Evolutionary conservation across 2,329 filamentous ascomycete genomes (phyloP).

Genomic region (Monosporascus ibericus): DNA sequence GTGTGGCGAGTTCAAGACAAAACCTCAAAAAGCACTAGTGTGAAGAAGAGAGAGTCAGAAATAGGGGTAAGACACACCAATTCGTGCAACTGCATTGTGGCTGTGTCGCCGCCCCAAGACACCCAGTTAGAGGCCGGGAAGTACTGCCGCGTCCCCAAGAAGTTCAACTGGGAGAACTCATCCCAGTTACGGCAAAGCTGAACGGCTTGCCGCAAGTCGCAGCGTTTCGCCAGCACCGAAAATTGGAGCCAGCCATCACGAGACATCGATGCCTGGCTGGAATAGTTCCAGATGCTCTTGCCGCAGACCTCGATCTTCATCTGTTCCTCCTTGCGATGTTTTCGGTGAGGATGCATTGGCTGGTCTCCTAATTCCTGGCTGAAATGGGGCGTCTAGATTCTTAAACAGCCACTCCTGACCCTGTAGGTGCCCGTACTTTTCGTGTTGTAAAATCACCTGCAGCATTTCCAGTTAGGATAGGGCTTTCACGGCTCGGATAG

Average conservation of each 20-base stretch:
- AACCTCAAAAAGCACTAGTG: neutral
- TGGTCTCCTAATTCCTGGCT: conserved; percentile 19
- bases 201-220: conserved; percentile 36
- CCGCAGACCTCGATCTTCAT: conserved; percentile 42
- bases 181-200: conserved; percentile 44
- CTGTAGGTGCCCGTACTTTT: conserved; percentile 18
- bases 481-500: too few relatives aligned
- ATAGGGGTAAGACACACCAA: conserved; percentile 22
- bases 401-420: conserved; percentile 14
- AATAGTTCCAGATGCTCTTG: conserved; percentile 44
- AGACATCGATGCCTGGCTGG: conserved; percentile 38
- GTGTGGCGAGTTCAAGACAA: too few relatives aligned
- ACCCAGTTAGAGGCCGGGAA: conserved; percentile 41
- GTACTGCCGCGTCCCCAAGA: conserved; percentile 37
- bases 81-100: conserved; percentile 33
- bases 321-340: conserved; percentile 21
- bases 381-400: conserved; percentile 27
- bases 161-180: conserved; percentile 42
- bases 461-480: neutral
- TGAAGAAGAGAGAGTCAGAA: too few relatives aligned
- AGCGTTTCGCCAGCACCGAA: conserved; percentile 43
- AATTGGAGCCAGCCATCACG: conserved; percentile 45
- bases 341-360: neutral
- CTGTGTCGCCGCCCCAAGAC: conserved; percentile 31
- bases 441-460: conserved; percentile 11